These are phyloP conservation scores for Penicillium sclerotiorum DNA, from an alignment of 2,329 filamentous ascomycete species.

Conservation along the genomic window DNA sequence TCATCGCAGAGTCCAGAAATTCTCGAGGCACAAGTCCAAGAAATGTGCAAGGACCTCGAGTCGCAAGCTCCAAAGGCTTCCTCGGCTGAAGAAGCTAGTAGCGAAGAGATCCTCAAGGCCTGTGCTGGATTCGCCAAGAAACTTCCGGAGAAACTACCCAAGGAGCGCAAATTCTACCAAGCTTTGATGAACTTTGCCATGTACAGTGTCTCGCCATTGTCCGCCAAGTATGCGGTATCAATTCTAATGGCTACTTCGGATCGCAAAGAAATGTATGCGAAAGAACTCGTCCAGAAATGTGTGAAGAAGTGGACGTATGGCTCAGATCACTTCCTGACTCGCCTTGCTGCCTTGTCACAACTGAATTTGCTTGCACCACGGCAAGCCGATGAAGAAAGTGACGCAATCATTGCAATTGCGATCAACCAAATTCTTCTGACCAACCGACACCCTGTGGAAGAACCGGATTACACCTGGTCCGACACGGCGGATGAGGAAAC, in stretches of 20 bases:
- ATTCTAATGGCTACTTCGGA: conserved; percentile 79
- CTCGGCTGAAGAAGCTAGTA: conserved; percentile 68
- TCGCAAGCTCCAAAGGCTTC: conserved; percentile 74
- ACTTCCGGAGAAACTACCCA: conserved; percentile 80
- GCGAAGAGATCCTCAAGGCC: conserved; percentile 91
- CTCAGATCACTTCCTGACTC: conserved; percentile 70
- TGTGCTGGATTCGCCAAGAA: conserved; percentile 89
- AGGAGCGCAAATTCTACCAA: conserved; percentile 77
- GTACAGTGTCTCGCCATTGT: conserved; percentile 76
- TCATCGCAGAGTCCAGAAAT: conserved; percentile 86
- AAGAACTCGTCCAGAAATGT: conserved; percentile 76
- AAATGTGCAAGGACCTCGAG: conserved; percentile 83
- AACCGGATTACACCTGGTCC: conserved; percentile 68
- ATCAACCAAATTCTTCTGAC: conserved; percentile 74
- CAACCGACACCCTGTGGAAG: conserved; percentile 58
- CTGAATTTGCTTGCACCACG: conserved; percentile 74
- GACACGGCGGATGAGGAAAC: conserved; percentile 78
- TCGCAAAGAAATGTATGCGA: conserved; percentile 80
- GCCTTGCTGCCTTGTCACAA: conserved; percentile 58
- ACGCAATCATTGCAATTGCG: conserved; percentile 76
- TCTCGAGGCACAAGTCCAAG: conserved; percentile 88
- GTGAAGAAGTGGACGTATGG: conserved; percentile 75
- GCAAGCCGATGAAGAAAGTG: conserved; percentile 71
- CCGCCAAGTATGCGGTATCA: conserved; percentile 90
- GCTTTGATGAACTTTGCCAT: conserved; percentile 81